Evolutionary conservation across 2,329 filamentous ascomycete genomes (phyloP).

Genomic region (Botrytis medusae): DNA sequence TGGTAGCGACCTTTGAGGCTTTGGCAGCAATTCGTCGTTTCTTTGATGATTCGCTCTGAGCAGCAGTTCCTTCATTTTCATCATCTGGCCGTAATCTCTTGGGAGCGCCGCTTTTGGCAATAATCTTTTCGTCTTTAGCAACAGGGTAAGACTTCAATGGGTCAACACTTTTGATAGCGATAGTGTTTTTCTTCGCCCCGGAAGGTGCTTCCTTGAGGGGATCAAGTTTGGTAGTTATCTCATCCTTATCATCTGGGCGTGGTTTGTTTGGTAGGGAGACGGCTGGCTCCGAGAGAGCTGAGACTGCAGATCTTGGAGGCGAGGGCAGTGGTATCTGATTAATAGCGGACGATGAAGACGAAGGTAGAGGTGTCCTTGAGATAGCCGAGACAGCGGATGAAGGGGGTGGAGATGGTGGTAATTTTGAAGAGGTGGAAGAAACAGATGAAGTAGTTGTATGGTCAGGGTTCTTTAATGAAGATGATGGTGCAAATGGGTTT

Average conservation of each 20-base stretch:
- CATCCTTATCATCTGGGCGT: neutral
- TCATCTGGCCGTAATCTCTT: conserved; percentile 11
- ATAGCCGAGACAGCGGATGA: neutral
- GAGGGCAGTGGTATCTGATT: neutral
- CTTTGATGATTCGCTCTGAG: neutral
- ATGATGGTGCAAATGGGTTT: neutral
- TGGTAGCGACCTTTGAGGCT: neutral
- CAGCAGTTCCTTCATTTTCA: neutral
- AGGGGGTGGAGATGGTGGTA: neutral
- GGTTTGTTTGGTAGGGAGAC: neutral
- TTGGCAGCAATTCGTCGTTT: neutral
- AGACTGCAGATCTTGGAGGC: neutral
- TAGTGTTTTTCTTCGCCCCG: neutral
- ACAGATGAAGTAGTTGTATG: neutral
- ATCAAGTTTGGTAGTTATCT: neutral
- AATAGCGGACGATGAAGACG: neutral
- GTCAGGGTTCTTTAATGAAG: neutral
- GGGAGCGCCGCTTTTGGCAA: neutral
- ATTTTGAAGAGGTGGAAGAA: neutral
- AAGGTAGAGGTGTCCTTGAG: neutral
- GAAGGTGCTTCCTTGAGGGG: neutral
- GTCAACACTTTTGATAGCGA: neutral
- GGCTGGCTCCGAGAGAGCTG: neutral
- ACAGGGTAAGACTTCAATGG: neutral
- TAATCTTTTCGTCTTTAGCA: neutral